A percentile compares a stretch with the other conserved stretches of the same genome.
Evolutionary conservation across 805 yeast species (phyloP).

Genomic region (Vanderwaltozyma yarrowii): DNA sequence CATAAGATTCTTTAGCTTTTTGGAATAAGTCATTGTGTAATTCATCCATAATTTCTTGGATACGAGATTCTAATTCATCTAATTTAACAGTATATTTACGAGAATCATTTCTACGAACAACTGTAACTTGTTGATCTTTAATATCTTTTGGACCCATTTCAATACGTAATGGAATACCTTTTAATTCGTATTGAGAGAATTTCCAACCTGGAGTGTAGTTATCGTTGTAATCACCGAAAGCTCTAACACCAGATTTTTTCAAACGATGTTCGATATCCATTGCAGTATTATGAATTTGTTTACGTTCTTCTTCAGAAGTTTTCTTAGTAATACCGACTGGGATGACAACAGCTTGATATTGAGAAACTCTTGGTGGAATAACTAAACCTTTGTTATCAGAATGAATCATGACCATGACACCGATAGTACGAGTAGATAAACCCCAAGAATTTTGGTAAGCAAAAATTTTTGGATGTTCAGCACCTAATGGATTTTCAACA

Average conservation of each 20-base stretch:
- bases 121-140: conserved; percentile 65
- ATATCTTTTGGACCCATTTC: conserved; percentile 97
- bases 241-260: conserved; percentile 56
- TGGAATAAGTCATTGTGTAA: conserved; percentile 67
- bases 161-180: conserved; percentile 87
- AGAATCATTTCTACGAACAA: conserved; percentile 89
- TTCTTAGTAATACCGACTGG: conserved; percentile 93
- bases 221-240: conserved; percentile 78
- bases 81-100: conserved; percentile 61
- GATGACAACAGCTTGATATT: conserved; percentile 79
- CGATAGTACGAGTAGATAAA: conserved; percentile 93
- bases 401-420: conserved; percentile 99
- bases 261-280: conserved; percentile 56
- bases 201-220: conserved; percentile 99
- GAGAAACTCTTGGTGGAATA: conserved; percentile 94
- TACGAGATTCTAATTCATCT: conserved; percentile 49
- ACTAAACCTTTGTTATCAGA: conserved; percentile 98
- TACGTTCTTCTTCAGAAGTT: conserved; percentile 67
- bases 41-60: conserved; percentile 71
- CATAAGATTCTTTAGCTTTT: conserved; percentile 75
- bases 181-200: conserved; percentile 93
- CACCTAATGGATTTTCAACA: conserved; percentile 91
- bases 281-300: conserved; percentile 60
- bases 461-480: conserved; percentile 73
- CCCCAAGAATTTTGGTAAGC: conserved; percentile 99